A percentile compares a stretch with the other conserved stretches of the same genome.
Evolutionary conservation across 305 asterid species (phyloP).

Genomic region (Fraxinus dipetala): DNA sequence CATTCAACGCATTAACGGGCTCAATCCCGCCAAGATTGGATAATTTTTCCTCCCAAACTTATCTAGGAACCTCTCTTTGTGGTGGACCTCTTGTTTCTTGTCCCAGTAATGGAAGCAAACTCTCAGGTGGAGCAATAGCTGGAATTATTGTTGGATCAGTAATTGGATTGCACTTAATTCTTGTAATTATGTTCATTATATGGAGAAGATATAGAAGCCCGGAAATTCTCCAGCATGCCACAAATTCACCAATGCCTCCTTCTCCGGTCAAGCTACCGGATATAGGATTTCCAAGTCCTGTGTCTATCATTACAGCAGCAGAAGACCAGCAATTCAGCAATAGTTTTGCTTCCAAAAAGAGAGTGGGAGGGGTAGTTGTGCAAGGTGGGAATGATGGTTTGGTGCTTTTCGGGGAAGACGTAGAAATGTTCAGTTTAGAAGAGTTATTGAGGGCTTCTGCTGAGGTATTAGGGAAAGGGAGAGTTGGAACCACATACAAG

Average conservation of each 20-base stretch:
- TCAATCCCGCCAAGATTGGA: conserved; percentile 36
- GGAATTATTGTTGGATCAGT: conserved; percentile 54
- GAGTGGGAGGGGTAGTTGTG: not conserved
- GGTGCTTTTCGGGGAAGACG: conserved; percentile 40
- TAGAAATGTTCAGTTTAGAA: conserved; percentile 32
- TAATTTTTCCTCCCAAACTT: conserved; percentile 34
- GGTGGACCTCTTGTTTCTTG: conserved; percentile 43
- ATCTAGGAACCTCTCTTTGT: conserved; percentile 53
- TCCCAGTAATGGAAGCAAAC: conserved; percentile 22
- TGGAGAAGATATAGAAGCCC: conserved; percentile 29
- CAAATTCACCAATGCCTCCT: conserved; percentile 22
- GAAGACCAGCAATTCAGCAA: conserved; percentile 2
- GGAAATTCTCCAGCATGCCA: conserved; percentile 14
- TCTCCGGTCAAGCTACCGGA: conserved; percentile 26
- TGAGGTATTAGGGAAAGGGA: conserved; percentile 56
- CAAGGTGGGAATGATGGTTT: conserved; percentile 31
- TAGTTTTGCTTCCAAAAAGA: not conserved
- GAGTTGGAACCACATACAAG: conserved; percentile 60
- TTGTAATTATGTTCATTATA: conserved; percentile 20
- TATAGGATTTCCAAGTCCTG: conserved; percentile 17
- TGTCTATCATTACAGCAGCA: not conserved
- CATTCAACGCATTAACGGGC: conserved; percentile 47
- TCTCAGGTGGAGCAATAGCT: conserved; percentile 56
- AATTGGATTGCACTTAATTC: conserved; percentile 22
- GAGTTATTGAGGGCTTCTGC: conserved; percentile 55